Conservation (phyloP, 2,329 filamentous ascomycete genomes). For the Chaetomiaceae sp. region DNA sequence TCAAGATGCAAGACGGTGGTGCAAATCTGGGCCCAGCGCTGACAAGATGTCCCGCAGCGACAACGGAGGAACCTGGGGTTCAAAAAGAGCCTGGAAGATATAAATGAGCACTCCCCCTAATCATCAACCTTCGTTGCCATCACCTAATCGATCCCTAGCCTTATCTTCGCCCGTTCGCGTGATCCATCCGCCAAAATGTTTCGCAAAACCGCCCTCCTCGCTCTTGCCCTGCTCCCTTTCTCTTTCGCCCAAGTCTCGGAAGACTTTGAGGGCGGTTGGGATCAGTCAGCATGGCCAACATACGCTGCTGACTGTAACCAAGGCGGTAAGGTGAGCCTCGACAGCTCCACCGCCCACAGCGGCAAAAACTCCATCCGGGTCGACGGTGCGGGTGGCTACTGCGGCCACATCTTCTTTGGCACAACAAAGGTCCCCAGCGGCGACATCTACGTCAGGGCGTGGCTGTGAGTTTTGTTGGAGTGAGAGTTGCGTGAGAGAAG, state of each 20-base stretch:
- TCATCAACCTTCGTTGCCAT: no score
- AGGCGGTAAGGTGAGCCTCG: constrained; percentile 52
- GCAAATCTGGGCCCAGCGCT: background rate
- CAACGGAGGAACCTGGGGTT: background rate
- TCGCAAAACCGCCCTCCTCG: constrained; percentile 28
- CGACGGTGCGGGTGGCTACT: constrained; percentile 50
- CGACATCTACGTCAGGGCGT: constrained; percentile 53
- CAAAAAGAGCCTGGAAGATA: background rate
- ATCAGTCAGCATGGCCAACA: constrained; percentile 52
- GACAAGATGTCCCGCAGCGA: constrained; percentile 1
- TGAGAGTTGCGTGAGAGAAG: no score
- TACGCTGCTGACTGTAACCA: constrained; percentile 58
- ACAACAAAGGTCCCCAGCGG: constrained; percentile 51
- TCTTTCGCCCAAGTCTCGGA: constrained; percentile 50
- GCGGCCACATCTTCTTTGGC: constrained; percentile 58
- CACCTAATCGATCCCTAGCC: background rate
- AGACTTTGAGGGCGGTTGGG: constrained; percentile 55
- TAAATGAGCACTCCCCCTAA: no score
- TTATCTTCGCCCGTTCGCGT: background rate
- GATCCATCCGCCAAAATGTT: constrained; percentile 1
- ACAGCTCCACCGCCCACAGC: constrained; percentile 51
- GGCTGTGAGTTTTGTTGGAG: constrained; percentile 42
- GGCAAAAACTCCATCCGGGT: constrained; percentile 52
- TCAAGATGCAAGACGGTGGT: background rate
- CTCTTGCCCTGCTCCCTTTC: constrained; percentile 43